phyloP scores from a whole-genome alignment of 1,284 basidiomycete genomes.

The Puccinia polysora region DNA sequence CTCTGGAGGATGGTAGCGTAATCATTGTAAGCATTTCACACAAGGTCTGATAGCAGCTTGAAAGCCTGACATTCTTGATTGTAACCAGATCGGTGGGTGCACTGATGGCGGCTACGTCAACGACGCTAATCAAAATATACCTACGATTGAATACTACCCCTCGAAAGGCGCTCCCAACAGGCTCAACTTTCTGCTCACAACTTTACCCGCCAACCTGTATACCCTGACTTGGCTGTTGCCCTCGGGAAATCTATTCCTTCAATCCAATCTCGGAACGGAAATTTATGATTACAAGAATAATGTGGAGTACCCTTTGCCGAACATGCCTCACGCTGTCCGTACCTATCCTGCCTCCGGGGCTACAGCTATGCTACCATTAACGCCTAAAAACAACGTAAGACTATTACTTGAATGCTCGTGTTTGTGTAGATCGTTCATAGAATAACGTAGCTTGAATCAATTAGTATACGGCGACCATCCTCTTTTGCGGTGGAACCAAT shows the following conservation, averaged over 20 bases:
- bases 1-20: constrained; percentile 37
- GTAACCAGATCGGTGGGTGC: constrained; percentile 36
- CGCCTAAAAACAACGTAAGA: constrained; percentile 68
- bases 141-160: constrained; percentile 36
- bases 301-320: constrained; percentile 46
- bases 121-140: constrained; percentile 41
- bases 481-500: constrained; percentile 83
- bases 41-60: neutral
- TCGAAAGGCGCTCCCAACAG: constrained; percentile 24
- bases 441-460: neutral
- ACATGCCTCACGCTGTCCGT: constrained; percentile 52
- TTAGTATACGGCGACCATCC: constrained; percentile 68
- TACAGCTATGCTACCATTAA: constrained; percentile 81
- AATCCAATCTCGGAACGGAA: constrained; percentile 33
- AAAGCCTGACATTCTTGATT: neutral
- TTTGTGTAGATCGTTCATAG: neutral
- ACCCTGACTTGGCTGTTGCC: constrained; percentile 38
- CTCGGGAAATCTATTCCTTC: constrained; percentile 43
- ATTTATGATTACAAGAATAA: constrained; percentile 42
- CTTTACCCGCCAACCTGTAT: constrained; percentile 28
- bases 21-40: constrained; percentile 31
- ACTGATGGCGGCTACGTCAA: constrained; percentile 43
- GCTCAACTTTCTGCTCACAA: constrained; percentile 32
- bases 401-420: too few relatives aligned
- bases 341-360: constrained; percentile 91